Conservation (phyloP, 176 grass and related monocot genomes). For the Oryza punctata region DNA sequence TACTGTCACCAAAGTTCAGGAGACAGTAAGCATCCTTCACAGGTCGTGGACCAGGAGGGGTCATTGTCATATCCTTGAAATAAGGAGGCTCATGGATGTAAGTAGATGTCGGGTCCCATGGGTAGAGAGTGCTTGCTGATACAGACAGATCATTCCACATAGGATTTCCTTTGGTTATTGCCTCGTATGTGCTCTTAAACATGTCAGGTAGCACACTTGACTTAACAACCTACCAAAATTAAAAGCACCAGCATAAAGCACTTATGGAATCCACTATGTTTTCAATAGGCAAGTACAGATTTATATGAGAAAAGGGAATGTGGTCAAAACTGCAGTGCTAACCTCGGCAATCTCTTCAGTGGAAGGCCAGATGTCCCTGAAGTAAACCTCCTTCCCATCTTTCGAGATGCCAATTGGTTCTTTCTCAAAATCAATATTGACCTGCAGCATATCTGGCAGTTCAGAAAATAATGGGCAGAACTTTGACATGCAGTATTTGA, state of each 20-base stretch:
- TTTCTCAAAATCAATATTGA: slow-evolving; percentile 97
- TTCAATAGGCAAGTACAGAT: not conserved
- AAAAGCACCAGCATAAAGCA: slow-evolving; percentile 27
- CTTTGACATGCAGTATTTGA: not conserved
- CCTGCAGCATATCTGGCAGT: slow-evolving; percentile 48
- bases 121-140: slow-evolving; percentile 77
- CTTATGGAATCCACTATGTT: not conserved
- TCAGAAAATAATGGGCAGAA: not conserved
- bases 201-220: slow-evolving; percentile 95
- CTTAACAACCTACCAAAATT: slow-evolving; percentile 81
- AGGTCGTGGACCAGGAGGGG: slow-evolving; percentile 83
- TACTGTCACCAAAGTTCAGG: slow-evolving; percentile 96
- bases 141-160: slow-evolving; percentile 95
- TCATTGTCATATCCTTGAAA: slow-evolving; percentile 96
- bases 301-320: slow-evolving; percentile 3
- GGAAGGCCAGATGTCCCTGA: slow-evolving; percentile 85
- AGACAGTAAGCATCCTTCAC: slow-evolving; percentile 97
- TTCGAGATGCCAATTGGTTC: slow-evolving; percentile 86
- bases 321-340: slow-evolving; percentile 12
- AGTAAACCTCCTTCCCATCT: slow-evolving; percentile 92
- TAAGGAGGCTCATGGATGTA: slow-evolving; percentile 99
- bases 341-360: slow-evolving; percentile 88
- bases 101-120: slow-evolving; percentile 84
- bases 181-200: slow-evolving; percentile 87
- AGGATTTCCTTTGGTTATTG: slow-evolving; percentile 95